phyloP scores from a whole-genome alignment of 129 eudicot species.

The Flaveria ramosissima region DNA sequence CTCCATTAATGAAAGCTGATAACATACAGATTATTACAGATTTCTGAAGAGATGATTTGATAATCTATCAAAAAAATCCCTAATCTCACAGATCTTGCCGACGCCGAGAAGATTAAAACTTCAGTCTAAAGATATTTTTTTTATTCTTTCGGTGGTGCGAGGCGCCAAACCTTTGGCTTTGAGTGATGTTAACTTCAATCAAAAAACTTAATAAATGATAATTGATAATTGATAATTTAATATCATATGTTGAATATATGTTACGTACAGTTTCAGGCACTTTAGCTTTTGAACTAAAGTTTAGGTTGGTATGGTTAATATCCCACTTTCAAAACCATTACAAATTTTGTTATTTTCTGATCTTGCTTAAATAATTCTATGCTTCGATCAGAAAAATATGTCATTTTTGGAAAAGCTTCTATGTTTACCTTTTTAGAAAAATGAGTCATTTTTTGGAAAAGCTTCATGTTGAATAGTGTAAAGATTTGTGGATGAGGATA shows the following conservation, averaged over 20 bases:
- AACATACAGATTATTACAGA: conserved; percentile 5
- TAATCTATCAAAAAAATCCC: conserved; percentile 19
- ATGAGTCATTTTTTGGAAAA: too few species aligned
- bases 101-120: conserved; percentile 20
- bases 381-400: too few species aligned
- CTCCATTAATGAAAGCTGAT: conserved; percentile 52
- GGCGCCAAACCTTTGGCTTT: conserved; percentile 40
- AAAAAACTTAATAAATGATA: background rate
- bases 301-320: conserved; percentile 1
- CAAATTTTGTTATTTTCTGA: too few species aligned
- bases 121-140: conserved; percentile 28
- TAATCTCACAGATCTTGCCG: conserved; percentile 34
- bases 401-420: too few species aligned
- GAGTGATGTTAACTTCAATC: conserved; percentile 23
- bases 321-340: background rate
- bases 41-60: background rate
- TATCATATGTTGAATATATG: background rate
- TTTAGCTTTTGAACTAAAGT: background rate
- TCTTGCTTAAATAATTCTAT: too few species aligned
- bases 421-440: too few species aligned
- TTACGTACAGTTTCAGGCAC: background rate
- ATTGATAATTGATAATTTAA: background rate
- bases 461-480: too few species aligned
- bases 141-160: conserved; percentile 23
- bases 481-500: too few species aligned